phyloP scores from a whole-genome alignment of 306 rosid species.

The Trifolium dubium region DNA sequence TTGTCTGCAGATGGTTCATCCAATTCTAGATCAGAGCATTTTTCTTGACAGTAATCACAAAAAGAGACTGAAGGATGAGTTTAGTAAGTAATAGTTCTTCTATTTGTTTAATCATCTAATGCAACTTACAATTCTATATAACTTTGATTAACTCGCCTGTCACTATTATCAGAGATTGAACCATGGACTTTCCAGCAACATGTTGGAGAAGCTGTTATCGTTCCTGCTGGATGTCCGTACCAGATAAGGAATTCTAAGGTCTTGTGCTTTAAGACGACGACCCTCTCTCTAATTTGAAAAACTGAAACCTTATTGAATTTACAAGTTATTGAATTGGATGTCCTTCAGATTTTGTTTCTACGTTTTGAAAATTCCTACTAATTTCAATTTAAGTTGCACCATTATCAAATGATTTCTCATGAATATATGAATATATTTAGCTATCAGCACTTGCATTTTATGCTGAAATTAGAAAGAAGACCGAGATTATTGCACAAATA shows the following conservation, averaged over 20 bases:
- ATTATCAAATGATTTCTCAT: constrained; percentile 10
- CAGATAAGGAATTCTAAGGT: constrained; percentile 94
- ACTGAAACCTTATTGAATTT: constrained; percentile 21
- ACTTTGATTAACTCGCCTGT: constrained; percentile 29
- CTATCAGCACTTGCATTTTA: constrained; percentile 1
- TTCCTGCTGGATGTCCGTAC: constrained; percentile 99
- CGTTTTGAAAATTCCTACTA: constrained; percentile 2
- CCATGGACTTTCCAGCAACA: constrained; percentile 95
- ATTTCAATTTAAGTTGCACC: too few species aligned
- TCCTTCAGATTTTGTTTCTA: constrained; percentile 20
- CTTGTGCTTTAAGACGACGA: constrained; percentile 28
- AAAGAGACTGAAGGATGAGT: constrained; percentile 86
- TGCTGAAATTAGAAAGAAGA: constrained; percentile 20
- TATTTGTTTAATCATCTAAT: constrained; percentile 35
- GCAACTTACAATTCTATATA: constrained; percentile 23
- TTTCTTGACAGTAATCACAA: constrained; percentile 82
- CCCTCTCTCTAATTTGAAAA: constrained; percentile 10
- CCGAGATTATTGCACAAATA: not conserved
- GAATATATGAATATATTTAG: constrained; percentile 21
- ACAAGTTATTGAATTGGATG: constrained; percentile 13
- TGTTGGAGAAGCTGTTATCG: constrained; percentile 93
- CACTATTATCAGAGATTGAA: constrained; percentile 74
- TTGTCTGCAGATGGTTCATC: constrained; percentile 80
- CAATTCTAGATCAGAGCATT: constrained; percentile 83
- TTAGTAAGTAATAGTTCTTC: constrained; percentile 57